A percentile compares a stretch with the other conserved stretches of the same genome.
These are phyloP conservation scores for Saccharomycopsis sp. DNA, from an alignment of 805 yeast genomes.

Conservation along the genomic window DNA sequence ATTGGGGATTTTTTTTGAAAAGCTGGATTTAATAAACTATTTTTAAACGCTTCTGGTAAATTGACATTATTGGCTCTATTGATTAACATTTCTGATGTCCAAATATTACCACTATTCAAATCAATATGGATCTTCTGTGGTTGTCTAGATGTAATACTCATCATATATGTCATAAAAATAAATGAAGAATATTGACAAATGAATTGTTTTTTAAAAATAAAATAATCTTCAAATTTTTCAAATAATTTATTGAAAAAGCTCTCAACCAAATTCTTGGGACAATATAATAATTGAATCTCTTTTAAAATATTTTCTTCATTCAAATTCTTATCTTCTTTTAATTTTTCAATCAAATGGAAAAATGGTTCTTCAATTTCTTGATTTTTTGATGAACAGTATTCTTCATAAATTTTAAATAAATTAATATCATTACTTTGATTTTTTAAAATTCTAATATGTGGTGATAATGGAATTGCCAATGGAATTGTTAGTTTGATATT, in stretches of 20 bases:
- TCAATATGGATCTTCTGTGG: slow-evolving; percentile 89
- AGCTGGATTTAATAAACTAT: slow-evolving; percentile 32
- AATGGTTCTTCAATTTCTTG: slow-evolving; percentile 84
- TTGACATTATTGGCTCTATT: slow-evolving; percentile 34
- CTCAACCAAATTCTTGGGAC: slow-evolving; percentile 74
- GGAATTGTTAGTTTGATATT: slow-evolving; percentile 81
- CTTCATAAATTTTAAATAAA: slow-evolving; percentile 79
- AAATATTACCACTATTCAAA: slow-evolving; percentile 72
- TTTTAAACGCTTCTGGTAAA: neutral
- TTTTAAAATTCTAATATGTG: slow-evolving; percentile 81
- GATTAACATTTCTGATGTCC: slow-evolving; percentile 94
- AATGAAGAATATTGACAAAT: slow-evolving; percentile 92
- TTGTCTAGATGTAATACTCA: slow-evolving; percentile 85
- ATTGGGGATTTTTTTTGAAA: slow-evolving; percentile 40
- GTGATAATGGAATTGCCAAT: slow-evolving; percentile 84
- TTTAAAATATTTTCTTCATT: slow-evolving; percentile 82
- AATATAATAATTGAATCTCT: slow-evolving; percentile 72
- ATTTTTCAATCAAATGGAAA: slow-evolving; percentile 69
- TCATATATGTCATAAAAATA: slow-evolving; percentile 84
- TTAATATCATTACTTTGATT: slow-evolving; percentile 70
- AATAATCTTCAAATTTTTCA: slow-evolving; percentile 81
- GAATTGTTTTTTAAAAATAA: slow-evolving; percentile 94
- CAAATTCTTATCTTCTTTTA: slow-evolving; percentile 85
- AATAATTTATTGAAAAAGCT: slow-evolving; percentile 64
- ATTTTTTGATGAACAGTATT: slow-evolving; percentile 62